Percentiles rank a stretch among this genome's conserved stretches.
phyloP scores from a whole-genome alignment of 495 filamentous ascomycete species.

The Penicillium verhagenii region DNA sequence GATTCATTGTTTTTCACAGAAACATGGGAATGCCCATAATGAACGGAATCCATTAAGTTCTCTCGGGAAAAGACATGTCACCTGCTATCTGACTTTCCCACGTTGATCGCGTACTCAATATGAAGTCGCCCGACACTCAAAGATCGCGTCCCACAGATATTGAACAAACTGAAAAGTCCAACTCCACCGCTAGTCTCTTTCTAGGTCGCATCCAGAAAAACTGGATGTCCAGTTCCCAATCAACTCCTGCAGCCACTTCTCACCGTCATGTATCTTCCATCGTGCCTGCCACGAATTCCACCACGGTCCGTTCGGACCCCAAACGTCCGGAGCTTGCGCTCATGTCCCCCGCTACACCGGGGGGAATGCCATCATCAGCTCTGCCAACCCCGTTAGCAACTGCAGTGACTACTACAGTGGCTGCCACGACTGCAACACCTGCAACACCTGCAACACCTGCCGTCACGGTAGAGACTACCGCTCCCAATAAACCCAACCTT shows the following conservation, averaged over 20 bases:
- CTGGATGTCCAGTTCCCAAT: slow-evolving; percentile 55
- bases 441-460: neutral
- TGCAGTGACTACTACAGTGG: neutral
- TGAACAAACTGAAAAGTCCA: slow-evolving; percentile 54
- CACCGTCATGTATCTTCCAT: neutral
- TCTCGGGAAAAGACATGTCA: no score
- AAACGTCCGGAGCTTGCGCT: slow-evolving; percentile 5
- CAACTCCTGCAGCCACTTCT: neutral
- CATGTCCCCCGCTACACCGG: slow-evolving; percentile 30
- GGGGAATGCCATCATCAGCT: slow-evolving; percentile 8
- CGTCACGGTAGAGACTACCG: neutral
- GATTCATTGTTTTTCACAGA: no score
- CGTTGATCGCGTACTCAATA: neutral
- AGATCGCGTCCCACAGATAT: neutral
- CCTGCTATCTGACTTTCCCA: no score
- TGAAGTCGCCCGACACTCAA: slow-evolving; percentile 5
- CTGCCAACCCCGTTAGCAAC: neutral
- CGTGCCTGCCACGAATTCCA: neutral
- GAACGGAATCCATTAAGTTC: no score
- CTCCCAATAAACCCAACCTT: slow-evolving; percentile 1
- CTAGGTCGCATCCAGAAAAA: slow-evolving; percentile 62
- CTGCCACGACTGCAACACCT: neutral
- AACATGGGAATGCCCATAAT: no score
- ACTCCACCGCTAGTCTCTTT: slow-evolving; percentile 67
- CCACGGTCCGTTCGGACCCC: neutral